phyloP scores from a whole-genome alignment of 2,329 filamentous ascomycete genomes.

The Colletotrichum godetiae region DNA sequence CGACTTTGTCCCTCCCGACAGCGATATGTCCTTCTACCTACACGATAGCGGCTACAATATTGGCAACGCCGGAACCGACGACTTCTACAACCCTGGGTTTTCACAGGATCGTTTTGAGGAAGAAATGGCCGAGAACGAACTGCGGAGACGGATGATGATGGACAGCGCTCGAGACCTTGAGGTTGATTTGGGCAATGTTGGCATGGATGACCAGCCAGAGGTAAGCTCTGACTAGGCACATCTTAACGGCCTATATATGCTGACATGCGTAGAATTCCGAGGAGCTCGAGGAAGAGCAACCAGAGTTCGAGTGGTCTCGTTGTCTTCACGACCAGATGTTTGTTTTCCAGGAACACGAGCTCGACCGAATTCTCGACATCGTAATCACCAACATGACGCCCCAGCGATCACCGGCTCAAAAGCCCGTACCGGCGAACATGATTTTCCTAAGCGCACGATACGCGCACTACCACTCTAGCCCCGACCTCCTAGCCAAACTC shows the following conservation, averaged over 20 bases:
- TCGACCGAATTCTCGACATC: conserved; percentile 92
- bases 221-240: conserved; percentile 57
- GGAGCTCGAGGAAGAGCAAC: conserved; percentile 87
- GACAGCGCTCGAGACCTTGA: conserved; percentile 97
- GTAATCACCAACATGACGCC: conserved; percentile 99
- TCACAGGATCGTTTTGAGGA: conserved; percentile 96
- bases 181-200: conserved; percentile 94
- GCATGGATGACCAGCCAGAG: conserved; percentile 95
- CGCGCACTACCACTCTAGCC: conserved; percentile 94
- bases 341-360: conserved; percentile 94
- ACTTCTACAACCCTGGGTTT: conserved; percentile 94
- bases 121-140: conserved; percentile 95
- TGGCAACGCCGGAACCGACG: conserved; percentile 82
- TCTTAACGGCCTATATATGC: conserved; percentile 42
- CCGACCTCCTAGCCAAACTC: conserved; percentile 83
- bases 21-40: conserved; percentile 95
- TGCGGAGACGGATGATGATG: conserved; percentile 98
- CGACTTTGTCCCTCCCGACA: conserved; percentile 94
- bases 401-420: conserved; percentile 94
- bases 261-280: conserved; percentile 54
- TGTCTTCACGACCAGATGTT: conserved; percentile 99
- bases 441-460: conserved; percentile 96
- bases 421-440: conserved; percentile 96
- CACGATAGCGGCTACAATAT: conserved; percentile 95
- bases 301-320: conserved; percentile 95